phyloP scores from a whole-genome alignment of 2,329 filamentous ascomycete genomes.

The Aspergillus quadrilineatus region DNA sequence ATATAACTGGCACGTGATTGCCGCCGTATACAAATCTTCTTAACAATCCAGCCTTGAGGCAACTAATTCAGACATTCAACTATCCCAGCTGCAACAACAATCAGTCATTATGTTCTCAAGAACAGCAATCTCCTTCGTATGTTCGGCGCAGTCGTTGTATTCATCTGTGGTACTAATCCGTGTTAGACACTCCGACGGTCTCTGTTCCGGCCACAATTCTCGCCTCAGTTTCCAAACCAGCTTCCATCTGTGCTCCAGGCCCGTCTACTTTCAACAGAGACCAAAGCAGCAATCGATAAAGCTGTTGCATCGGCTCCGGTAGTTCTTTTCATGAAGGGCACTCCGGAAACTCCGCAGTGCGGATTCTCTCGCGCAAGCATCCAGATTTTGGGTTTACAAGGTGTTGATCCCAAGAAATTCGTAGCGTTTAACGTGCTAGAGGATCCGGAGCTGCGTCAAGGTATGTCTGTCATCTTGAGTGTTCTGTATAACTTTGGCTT shows the following conservation, averaged over 20 bases:
- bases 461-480: constrained; percentile 48
- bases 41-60: neutral
- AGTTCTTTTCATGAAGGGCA: constrained; percentile 99
- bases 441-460: constrained; percentile 79
- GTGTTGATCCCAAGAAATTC: constrained; percentile 92
- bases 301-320: constrained; percentile 85
- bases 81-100: neutral
- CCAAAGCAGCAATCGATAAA: constrained; percentile 80
- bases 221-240: neutral
- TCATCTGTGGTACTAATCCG: neutral
- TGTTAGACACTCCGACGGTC: constrained; percentile 2
- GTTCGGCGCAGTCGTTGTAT: neutral
- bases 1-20: constrained; percentile 7
- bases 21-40: neutral
- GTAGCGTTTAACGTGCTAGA: constrained; percentile 98
- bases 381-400: constrained; percentile 91
- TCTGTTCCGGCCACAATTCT: constrained; percentile 2
- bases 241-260: constrained; percentile 30
- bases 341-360: constrained; percentile 91
- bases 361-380: constrained; percentile 94
- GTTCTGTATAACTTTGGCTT: neutral
- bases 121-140: constrained; percentile 22
- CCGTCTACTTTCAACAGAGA: constrained; percentile 77
- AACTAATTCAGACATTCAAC: neutral
- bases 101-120: constrained; percentile 31